Evolutionary conservation across 2,329 filamentous ascomycete species (phyloP).

Genomic region (Xylariaceae sp.): DNA sequence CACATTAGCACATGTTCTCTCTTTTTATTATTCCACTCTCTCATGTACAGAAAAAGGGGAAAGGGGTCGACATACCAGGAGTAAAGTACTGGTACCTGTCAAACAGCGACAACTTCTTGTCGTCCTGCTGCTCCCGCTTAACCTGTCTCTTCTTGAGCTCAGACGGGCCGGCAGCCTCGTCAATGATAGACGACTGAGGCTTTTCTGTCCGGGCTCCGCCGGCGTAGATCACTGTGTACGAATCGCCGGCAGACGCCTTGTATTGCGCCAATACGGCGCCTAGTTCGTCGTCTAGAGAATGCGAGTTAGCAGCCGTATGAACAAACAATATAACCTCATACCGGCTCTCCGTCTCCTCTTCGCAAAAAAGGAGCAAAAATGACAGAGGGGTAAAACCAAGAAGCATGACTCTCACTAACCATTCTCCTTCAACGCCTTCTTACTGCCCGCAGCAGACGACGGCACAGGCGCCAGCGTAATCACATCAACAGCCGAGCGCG

Average conservation of each 20-base stretch:
- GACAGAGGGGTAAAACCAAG: neutral
- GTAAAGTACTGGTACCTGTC: slow-evolving; percentile 94
- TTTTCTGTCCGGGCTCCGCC: slow-evolving; percentile 51
- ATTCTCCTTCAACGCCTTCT: slow-evolving; percentile 45
- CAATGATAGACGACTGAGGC: slow-evolving; percentile 38
- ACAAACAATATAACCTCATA: neutral
- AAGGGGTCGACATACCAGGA: slow-evolving; percentile 55
- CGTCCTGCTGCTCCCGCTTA: slow-evolving; percentile 37
- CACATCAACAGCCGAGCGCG: slow-evolving; percentile 37
- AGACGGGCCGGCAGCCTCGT: slow-evolving; percentile 54
- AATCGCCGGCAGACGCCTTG: slow-evolving; percentile 33
- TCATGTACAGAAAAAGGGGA: slow-evolving; percentile 7
- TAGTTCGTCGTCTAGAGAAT: slow-evolving; percentile 45
- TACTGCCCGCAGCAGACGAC: slow-evolving; percentile 31
- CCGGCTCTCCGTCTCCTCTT: neutral
- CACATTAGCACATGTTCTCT: neutral
- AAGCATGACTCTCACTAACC: slow-evolving; percentile 34
- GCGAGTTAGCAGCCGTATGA: slow-evolving; percentile 1
- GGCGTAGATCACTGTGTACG: slow-evolving; percentile 72
- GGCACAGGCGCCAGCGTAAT: slow-evolving; percentile 40
- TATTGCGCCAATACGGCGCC: slow-evolving; percentile 42
- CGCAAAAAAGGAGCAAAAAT: neutral
- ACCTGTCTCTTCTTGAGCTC: slow-evolving; percentile 62
- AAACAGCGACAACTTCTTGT: slow-evolving; percentile 58
- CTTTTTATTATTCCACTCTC: no score